Conservation (phyloP, 441 rosid genomes). For the Daphne laureola region DNA sequence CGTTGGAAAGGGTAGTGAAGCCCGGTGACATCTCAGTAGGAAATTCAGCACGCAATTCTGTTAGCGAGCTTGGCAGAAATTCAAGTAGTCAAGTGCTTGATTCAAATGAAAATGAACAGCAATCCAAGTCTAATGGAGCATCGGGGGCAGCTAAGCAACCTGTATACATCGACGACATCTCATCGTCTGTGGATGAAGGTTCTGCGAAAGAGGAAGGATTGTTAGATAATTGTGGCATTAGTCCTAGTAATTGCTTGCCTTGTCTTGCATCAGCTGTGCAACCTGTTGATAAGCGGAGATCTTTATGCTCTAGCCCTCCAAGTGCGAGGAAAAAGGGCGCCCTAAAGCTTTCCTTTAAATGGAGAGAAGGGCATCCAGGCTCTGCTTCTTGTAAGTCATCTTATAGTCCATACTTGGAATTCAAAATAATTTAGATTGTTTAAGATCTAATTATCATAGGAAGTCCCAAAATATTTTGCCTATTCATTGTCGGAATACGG, state of each 20-base stretch:
- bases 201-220: conserved; percentile 47
- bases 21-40: conserved; percentile 29
- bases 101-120: conserved; percentile 21
- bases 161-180: conserved; percentile 49
- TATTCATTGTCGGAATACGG: too few relatives aligned
- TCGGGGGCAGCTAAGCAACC: conserved; percentile 36
- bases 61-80: conserved; percentile 22
- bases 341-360: conserved; percentile 54
- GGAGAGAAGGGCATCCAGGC: conserved; percentile 65
- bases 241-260: conserved; percentile 72
- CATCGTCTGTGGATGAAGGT: conserved; percentile 51
- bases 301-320: conserved; percentile 68
- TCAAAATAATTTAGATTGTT: too few relatives aligned
- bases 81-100: conserved; percentile 21
- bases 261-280: conserved; percentile 65
- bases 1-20: conserved; percentile 28
- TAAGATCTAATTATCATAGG: too few relatives aligned
- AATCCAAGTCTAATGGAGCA: conserved; percentile 26
- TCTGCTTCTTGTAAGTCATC: conserved; percentile 43
- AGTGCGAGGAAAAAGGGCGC: conserved; percentile 53
- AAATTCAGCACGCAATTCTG: conserved; percentile 36
- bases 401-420: too few relatives aligned
- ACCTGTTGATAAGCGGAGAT: conserved; percentile 64
- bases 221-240: conserved; percentile 66
- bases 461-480: too few relatives aligned